Evolutionary conservation across 2,329 filamentous ascomycete species (phyloP).

Genomic region (Dactylonectria estremocensis): DNA sequence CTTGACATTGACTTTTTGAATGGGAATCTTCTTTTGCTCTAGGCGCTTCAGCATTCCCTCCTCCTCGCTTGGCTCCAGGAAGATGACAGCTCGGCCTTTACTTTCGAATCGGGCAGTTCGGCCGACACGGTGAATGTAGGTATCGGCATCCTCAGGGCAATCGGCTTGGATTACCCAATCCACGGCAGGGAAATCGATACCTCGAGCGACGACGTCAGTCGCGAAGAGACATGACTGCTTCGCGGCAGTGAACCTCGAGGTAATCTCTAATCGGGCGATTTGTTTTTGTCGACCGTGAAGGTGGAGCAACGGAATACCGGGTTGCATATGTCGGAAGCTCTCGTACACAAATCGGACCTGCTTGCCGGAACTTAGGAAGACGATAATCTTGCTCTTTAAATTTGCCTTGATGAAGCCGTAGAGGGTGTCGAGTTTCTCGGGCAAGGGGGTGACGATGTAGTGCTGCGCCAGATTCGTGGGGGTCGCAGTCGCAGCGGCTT

Average conservation of each 20-base stretch:
- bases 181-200: conserved; percentile 95
- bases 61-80: conserved; percentile 94
- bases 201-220: conserved; percentile 94
- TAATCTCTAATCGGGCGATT: conserved; percentile 88
- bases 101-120: conserved; percentile 95
- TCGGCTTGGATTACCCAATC: conserved; percentile 99
- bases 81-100: conserved; percentile 88
- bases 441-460: conserved; percentile 87
- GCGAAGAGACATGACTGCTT: conserved; percentile 93
- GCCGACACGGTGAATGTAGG: conserved; percentile 96
- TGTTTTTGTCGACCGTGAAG: conserved; percentile 96
- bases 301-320: conserved; percentile 93
- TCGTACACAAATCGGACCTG: conserved; percentile 98
- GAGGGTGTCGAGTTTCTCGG: conserved; percentile 91
- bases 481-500: conserved; percentile 84
- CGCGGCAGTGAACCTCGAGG: conserved; percentile 83
- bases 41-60: conserved; percentile 89
- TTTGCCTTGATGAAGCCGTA: conserved; percentile 95
- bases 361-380: conserved; percentile 95
- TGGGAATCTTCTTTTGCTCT: conserved; percentile 90
- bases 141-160: conserved; percentile 95
- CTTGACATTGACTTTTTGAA: conserved; percentile 88
- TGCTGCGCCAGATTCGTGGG: conserved; percentile 90
- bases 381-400: conserved; percentile 93
- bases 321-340: conserved; percentile 91